Evolutionary conservation across 1,284 basidiomycete species (phyloP).

Genomic region (Fistulinella cinereoalba): DNA sequence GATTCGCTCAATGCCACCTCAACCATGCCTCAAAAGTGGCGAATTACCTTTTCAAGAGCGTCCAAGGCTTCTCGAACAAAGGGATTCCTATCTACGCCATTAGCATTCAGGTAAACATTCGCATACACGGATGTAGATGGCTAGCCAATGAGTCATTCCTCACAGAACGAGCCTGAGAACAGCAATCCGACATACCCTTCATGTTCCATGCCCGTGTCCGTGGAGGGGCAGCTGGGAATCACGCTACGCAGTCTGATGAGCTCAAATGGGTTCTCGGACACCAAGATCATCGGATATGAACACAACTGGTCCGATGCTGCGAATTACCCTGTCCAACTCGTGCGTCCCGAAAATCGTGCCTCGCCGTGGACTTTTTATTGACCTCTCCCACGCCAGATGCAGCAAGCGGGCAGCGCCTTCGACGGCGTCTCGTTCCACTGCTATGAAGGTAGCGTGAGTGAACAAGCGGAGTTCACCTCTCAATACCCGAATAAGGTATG

Average conservation of each 20-base stretch:
- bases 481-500: conserved; percentile 42
- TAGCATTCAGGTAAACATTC: conserved; percentile 41
- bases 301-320: conserved; percentile 52
- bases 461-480: conserved; percentile 45
- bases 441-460: conserved; percentile 40
- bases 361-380: background rate
- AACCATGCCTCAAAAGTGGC: conserved; percentile 36
- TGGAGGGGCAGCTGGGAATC: conserved; percentile 43
- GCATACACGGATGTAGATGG: background rate
- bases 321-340: conserved; percentile 47
- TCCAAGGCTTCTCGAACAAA: conserved; percentile 45
- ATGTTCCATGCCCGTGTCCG: conserved; percentile 37
- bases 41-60: conserved; percentile 45
- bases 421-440: conserved; percentile 52
- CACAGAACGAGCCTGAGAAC: conserved; percentile 56
- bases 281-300: conserved; percentile 48
- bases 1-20: background rate
- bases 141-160: background rate
- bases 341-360: conserved; percentile 26
- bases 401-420: conserved; percentile 44
- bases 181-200: conserved; percentile 45
- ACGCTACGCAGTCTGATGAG: conserved; percentile 45
- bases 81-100: conserved; percentile 46
- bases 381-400: conserved; percentile 37
- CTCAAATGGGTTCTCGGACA: conserved; percentile 41